Evolutionary conservation across 768 basidiomycete species (phyloP).

Genomic region (Leucosporidium creatinivorum): DNA sequence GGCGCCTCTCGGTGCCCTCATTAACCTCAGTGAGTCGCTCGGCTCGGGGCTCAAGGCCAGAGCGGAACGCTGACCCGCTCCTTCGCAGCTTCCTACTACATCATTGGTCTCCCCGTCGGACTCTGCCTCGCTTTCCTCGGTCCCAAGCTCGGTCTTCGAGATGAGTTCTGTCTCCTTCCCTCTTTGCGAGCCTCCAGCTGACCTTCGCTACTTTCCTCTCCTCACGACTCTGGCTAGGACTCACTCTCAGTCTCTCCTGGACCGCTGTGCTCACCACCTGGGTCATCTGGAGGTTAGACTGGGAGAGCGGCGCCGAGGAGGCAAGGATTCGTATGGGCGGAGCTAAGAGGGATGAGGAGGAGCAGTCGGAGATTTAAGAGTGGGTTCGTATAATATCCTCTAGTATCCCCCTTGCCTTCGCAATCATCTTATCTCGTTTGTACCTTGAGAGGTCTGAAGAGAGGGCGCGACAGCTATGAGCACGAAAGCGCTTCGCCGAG

Average conservation of each 20-base stretch:
- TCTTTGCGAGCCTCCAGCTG: too few relatives aligned
- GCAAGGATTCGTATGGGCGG: constrained; percentile 17
- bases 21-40: constrained; percentile 25
- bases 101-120: constrained; percentile 27
- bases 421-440: too few relatives aligned
- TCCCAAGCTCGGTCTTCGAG: constrained; percentile 23
- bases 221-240: constrained; percentile 35
- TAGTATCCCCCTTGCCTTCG: too few relatives aligned
- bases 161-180: too few relatives aligned
- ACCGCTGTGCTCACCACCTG: constrained; percentile 21
- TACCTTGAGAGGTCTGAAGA: too few relatives aligned
- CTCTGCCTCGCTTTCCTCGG: constrained; percentile 29
- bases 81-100: constrained; percentile 14
- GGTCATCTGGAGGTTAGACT: constrained; percentile 24
- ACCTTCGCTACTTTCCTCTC: neutral
- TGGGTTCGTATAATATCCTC: too few relatives aligned
- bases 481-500: too few relatives aligned
- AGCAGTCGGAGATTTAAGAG: neutral
- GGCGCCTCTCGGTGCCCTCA: constrained; percentile 44
- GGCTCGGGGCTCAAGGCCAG: neutral
- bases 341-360: constrained; percentile 16
- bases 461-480: too few relatives aligned
- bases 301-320: constrained; percentile 19
- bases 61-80: neutral
- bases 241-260: constrained; percentile 30